Evolutionary conservation across 495 filamentous ascomycete genomes (phyloP).

Genomic region (Halenospora varia): DNA sequence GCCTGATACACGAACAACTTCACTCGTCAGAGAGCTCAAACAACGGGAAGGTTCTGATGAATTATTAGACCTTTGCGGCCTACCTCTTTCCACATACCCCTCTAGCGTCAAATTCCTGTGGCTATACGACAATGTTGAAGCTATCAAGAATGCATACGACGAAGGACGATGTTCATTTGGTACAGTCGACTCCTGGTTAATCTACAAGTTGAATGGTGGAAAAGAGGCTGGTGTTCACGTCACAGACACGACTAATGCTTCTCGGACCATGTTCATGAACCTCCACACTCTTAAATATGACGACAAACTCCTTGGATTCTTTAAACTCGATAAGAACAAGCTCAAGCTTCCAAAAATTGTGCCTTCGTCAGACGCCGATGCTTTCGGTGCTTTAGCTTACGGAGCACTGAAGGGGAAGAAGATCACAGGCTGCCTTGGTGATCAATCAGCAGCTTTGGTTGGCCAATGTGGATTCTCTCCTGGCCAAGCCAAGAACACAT

Average conservation of each 20-base stretch:
- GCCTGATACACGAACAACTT: constrained; percentile 84
- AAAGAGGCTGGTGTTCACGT: constrained; percentile 63
- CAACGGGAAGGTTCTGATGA: constrained; percentile 58
- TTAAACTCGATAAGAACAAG: constrained; percentile 71
- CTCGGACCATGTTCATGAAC: constrained; percentile 96
- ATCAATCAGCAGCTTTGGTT: constrained; percentile 89
- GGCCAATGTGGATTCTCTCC: constrained; percentile 88
- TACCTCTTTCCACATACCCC: constrained; percentile 91
- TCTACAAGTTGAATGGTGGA: constrained; percentile 89
- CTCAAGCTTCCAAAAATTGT: constrained; percentile 81
- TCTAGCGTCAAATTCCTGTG: constrained; percentile 87
- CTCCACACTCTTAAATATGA: constrained; percentile 83
- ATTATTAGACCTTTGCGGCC: constrained; percentile 71
- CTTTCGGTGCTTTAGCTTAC: constrained; percentile 63
- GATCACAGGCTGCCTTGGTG: constrained; percentile 85
- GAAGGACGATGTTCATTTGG: constrained; percentile 80
- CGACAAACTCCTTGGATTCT: constrained; percentile 75
- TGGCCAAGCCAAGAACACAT: constrained; percentile 92
- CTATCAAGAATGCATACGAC: constrained; percentile 74
- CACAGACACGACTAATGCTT: constrained; percentile 90
- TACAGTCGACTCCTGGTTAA: constrained; percentile 90
- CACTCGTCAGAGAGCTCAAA: constrained; percentile 80
- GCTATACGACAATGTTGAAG: constrained; percentile 70
- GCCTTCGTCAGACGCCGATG: constrained; percentile 73
- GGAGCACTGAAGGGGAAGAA: constrained; percentile 70